Percentiles rank a stretch among this genome's conserved stretches.
Conservation (phyloP, 768 basidiomycete species). For the Aureoboletus auriporus region DNA sequence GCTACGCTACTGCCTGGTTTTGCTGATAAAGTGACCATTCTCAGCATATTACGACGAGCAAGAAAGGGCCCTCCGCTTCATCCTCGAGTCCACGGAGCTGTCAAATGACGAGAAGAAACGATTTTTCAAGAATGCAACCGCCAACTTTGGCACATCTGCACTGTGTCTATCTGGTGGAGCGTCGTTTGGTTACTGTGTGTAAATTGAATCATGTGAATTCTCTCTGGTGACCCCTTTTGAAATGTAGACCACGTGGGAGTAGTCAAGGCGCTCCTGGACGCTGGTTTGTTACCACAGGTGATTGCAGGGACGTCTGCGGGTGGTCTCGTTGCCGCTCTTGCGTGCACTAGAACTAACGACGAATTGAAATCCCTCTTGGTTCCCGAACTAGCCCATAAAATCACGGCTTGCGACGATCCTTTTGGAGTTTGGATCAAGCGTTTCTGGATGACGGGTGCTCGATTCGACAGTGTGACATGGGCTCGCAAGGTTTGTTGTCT, state of each 20-base stretch:
- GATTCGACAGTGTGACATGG: constrained; percentile 90
- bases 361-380: constrained; percentile 76
- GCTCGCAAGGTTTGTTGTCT: constrained; percentile 67
- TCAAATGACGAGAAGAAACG: constrained; percentile 84
- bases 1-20: background rate
- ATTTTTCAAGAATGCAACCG: constrained; percentile 87
- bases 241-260: constrained; percentile 81
- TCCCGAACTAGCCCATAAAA: constrained; percentile 78
- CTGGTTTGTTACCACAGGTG: constrained; percentile 81
- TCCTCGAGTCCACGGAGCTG: constrained; percentile 70
- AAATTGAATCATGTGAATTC: constrained; percentile 1
- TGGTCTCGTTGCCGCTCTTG: constrained; percentile 70
- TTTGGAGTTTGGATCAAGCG: constrained; percentile 66
- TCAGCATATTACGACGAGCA: constrained; percentile 80
- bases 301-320: constrained; percentile 95
- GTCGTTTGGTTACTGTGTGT: constrained; percentile 85
- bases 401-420: constrained; percentile 80
- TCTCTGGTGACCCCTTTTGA: background rate
- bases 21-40: background rate
- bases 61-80: constrained; percentile 66
- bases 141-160: constrained; percentile 88
- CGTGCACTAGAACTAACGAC: constrained; percentile 84
- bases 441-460: constrained; percentile 84
- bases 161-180: constrained; percentile 96
- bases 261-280: constrained; percentile 87